Evolutionary conservation across 768 basidiomycete species (phyloP).

Genomic region (Amanita pallidorosea): DNA sequence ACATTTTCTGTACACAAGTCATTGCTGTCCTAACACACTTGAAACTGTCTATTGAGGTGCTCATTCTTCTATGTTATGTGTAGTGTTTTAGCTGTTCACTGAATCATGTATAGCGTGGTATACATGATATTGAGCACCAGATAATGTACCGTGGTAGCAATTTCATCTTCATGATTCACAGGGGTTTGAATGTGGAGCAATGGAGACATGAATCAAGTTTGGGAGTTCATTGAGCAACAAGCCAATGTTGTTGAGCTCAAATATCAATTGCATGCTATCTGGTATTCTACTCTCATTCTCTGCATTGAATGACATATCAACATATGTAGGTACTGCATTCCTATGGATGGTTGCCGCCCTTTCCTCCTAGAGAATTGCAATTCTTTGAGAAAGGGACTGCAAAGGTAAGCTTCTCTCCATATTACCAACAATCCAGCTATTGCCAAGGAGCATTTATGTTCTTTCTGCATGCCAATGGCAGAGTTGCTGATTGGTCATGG

Average conservation of each 20-base stretch:
- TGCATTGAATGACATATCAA: background rate
- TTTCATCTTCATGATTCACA: conserved; percentile 32
- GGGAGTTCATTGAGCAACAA: conserved; percentile 17
- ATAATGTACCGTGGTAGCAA: conserved; percentile 19
- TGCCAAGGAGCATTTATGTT: too few species aligned
- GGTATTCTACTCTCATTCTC: conserved; percentile 12
- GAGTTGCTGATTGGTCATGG: background rate
- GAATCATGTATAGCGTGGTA: too few species aligned
- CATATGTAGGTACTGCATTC: conserved; percentile 30
- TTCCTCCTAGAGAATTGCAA: conserved; percentile 18
- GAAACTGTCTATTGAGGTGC: conserved; percentile 8
- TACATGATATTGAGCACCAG: conserved; percentile 15
- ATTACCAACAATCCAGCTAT: too few species aligned
- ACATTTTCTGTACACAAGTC: background rate
- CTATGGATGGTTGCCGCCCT: conserved; percentile 15
- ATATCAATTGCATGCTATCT: conserved; percentile 27
- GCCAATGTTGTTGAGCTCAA: conserved; percentile 9
- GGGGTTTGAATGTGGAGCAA: conserved; percentile 26
- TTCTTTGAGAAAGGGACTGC: too few species aligned
- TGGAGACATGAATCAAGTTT: conserved; percentile 18
- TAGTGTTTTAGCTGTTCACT: background rate
- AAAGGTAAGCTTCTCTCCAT: too few species aligned
- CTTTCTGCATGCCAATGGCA: too few species aligned
- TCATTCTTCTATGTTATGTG: background rate
- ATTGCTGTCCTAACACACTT: background rate